Evolutionary conservation across 805 yeast genomes (phyloP), one percentile per base, ranked within the genome.

Genomic region (Zygoascus ofunaensis): DNA sequence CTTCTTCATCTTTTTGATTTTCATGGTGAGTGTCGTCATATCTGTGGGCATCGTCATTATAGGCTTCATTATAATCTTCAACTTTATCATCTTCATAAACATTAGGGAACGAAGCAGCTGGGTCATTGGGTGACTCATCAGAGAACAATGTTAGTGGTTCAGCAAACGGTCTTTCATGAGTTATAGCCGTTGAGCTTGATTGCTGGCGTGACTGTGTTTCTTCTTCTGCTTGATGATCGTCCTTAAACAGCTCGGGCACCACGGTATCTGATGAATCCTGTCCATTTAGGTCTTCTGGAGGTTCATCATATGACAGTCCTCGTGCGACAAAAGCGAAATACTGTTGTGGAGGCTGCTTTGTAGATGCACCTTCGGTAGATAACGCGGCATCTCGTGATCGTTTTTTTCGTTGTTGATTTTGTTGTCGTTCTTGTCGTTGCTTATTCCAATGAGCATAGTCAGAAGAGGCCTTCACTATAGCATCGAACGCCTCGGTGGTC

Each of bases 71-170:
- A n/a, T n/a, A n/a, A n/a, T n/a, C n/a, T n/a, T n/a, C n/a, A n/a
- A n/a, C n/a, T n/a, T n/a, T n/a, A n/a, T n/a, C n/a, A n/a, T n/a
- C n/a, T n/a, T n/a, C n/a, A n/a, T n/a, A n/a, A n/a, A n/a, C n/a
- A n/a, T 30, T 5, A 30, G 34, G 15, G 17, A 30, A n/a, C 34
- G 34, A 30, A 5, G 34, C 34, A 30, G 12, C 37, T 34, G n/a
- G n/a, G n/a, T n/a, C n/a, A 26, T 37, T 26, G 7, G 41, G 41
- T 10, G 41, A 37, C 23, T 37, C 41, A 15, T 37, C 41, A 8
- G 41, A 37, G 15, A 37, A 37, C 4, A 37, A 19, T 12, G 41
- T 33, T 26, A 26, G 12, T 26, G 7, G 10, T 7, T 8, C 7
- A 26, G 7, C 30, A 8, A 8, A 8, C 10, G 30, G 30, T 8